Conservation (phyloP, 2,329 filamentous ascomycete genomes). For the Beauveria sp. region DNA sequence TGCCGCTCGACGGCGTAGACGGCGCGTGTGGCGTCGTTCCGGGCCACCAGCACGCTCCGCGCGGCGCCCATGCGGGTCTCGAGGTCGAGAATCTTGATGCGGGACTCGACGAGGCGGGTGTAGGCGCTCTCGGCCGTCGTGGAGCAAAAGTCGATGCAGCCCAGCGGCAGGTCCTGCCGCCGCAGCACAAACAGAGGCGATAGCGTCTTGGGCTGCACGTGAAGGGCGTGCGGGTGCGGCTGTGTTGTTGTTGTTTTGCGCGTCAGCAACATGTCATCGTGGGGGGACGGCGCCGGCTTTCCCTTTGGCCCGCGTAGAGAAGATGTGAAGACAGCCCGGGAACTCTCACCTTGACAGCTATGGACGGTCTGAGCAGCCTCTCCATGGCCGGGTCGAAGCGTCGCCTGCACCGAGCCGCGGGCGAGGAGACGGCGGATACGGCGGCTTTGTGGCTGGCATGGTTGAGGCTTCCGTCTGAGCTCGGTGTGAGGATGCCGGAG, state of each 20-base stretch:
- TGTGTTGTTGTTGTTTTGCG: conserved; percentile 20
- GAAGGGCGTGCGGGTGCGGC: conserved; percentile 49
- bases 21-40: conserved; percentile 45
- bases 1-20: conserved; percentile 62
- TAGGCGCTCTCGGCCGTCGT: conserved; percentile 43
- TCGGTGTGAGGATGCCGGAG: conserved; percentile 34
- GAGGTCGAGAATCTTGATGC: conserved; percentile 56
- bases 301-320: too few relatives aligned
- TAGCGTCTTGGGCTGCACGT: conserved; percentile 46
- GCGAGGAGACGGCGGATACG: conserved; percentile 22
- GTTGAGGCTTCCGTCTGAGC: conserved; percentile 31
- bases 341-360: conserved; percentile 43
- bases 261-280: neutral
- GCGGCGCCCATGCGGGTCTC: conserved; percentile 50
- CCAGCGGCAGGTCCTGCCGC: conserved; percentile 52
- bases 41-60: conserved; percentile 53
- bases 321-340: neutral
- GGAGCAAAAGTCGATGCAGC: conserved; percentile 49
- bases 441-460: conserved; percentile 13
- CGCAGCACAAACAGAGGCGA: conserved; percentile 56
- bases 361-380: conserved; percentile 42
- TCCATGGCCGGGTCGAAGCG: conserved; percentile 37
- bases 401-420: conserved; percentile 27
- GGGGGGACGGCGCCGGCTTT: too few relatives aligned
- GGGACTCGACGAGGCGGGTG: conserved; percentile 52